Conservation (phyloP, 805 yeast genomes). For the Candida palmyrensis region DNA sequence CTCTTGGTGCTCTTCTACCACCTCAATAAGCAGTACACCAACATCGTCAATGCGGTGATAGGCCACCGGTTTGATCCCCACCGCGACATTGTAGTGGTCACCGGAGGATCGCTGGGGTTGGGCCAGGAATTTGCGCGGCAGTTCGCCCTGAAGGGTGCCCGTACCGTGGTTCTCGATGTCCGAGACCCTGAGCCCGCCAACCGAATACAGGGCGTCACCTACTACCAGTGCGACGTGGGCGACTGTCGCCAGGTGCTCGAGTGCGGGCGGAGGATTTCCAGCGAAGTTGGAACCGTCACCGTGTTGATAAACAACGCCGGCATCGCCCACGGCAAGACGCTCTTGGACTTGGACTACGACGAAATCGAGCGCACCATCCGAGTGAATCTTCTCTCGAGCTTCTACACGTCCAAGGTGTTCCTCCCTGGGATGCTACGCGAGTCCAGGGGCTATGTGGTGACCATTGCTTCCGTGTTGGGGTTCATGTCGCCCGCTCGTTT, state of each 20-base stretch:
- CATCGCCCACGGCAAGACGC: constrained; percentile 51
- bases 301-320: constrained; percentile 87
- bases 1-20: constrained; percentile 7
- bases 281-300: constrained; percentile 55
- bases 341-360: constrained; percentile 48
- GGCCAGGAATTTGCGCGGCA: constrained; percentile 57
- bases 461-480: constrained; percentile 82
- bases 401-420: constrained; percentile 63
- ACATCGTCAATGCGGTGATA: constrained; percentile 33
- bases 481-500: constrained; percentile 78
- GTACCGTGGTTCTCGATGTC: constrained; percentile 66
- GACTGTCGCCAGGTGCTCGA: constrained; percentile 38
- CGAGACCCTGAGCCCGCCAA: constrained; percentile 30
- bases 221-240: constrained; percentile 69
- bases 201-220: constrained; percentile 39
- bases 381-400: constrained; percentile 67
- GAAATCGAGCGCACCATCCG: constrained; percentile 61
- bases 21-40: constrained; percentile 17
- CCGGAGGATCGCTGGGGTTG: constrained; percentile 83
- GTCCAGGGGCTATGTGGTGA: constrained; percentile 71
- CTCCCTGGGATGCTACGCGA: constrained; percentile 63
- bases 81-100: constrained; percentile 62
- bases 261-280: constrained; percentile 34
- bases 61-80: constrained; percentile 51
- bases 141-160: constrained; percentile 40